Percentiles rank a stretch among this genome's conserved stretches.
These are phyloP conservation scores for Podospora didyma DNA, from an alignment of 495 filamentous ascomycete species.

Conservation along the genomic window DNA sequence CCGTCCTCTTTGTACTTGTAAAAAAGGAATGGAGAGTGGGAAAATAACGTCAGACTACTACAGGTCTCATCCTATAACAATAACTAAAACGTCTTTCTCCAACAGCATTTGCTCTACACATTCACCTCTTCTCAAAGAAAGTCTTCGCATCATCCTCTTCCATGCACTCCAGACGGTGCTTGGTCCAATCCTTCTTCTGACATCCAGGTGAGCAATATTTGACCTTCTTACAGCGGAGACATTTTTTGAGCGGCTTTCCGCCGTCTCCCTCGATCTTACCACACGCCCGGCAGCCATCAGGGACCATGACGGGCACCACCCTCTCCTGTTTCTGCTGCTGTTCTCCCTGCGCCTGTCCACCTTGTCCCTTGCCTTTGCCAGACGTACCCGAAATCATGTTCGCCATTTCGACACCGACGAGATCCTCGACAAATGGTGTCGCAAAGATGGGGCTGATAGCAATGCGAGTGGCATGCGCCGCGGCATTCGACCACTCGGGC, in stretches of 20 bases:
- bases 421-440: conserved; percentile 27
- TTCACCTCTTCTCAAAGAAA: too few relatives aligned
- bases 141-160: conserved; percentile 1
- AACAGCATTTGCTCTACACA: too few relatives aligned
- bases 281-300: conserved; percentile 21
- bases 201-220: conserved; percentile 33
- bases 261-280: conserved; percentile 17
- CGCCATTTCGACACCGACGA: conserved; percentile 13
- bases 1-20: too few relatives aligned
- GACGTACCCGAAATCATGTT: neutral
- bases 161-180: conserved; percentile 31
- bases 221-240: conserved; percentile 24
- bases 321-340: neutral
- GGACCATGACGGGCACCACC: neutral
- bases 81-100: too few relatives aligned
- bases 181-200: conserved; percentile 38
- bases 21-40: too few relatives aligned
- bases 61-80: too few relatives aligned
- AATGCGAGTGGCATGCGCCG: conserved; percentile 25
- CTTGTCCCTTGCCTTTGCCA: neutral
- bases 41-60: too few relatives aligned
- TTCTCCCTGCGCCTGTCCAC: neutral
- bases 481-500: conserved; percentile 28
- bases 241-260: conserved; percentile 23
- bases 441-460: conserved; percentile 34